Conservation (phyloP, 371 early-diverging fungal genomes). For the Haplosporangium sp. region DNA sequence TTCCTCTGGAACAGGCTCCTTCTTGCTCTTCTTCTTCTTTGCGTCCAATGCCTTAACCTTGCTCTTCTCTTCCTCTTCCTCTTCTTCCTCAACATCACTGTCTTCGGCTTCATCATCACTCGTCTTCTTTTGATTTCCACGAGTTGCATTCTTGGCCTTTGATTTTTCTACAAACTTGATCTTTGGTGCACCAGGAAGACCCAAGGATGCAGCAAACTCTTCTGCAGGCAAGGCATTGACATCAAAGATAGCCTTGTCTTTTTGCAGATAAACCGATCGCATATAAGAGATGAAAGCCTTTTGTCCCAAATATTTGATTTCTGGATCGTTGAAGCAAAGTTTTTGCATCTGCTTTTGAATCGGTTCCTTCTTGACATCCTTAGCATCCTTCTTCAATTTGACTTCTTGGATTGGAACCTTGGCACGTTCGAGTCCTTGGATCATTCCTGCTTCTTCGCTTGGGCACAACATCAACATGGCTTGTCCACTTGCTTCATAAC, state of each 20-base stretch:
- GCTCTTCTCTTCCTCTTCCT: constrained; percentile 56
- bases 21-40: constrained; percentile 57
- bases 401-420: constrained; percentile 90
- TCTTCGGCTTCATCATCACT: constrained; percentile 50
- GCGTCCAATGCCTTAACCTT: constrained; percentile 49
- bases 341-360: constrained; percentile 87
- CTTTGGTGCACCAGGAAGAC: constrained; percentile 94
- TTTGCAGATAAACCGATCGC: constrained; percentile 90
- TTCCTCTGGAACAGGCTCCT: constrained; percentile 52
- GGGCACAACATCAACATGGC: constrained; percentile 90
- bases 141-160: constrained; percentile 68
- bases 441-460: constrained; percentile 88
- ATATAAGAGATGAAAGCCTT: constrained; percentile 95
- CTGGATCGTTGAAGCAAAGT: constrained; percentile 92
- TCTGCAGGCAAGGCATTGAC: constrained; percentile 88
- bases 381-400: constrained; percentile 64
- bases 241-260: constrained; percentile 89
- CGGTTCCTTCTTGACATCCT: constrained; percentile 76
- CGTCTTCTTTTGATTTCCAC: constrained; percentile 60
- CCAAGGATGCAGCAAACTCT: constrained; percentile 89
- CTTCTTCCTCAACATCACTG: constrained; percentile 50
- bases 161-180: constrained; percentile 85
- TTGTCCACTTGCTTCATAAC: constrained; percentile 90
- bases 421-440: constrained; percentile 73
- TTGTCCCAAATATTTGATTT: constrained; percentile 96